Evolutionary conservation across 306 rosid species (phyloP), one percentile per base, ranked within the genome.

Genomic region (Boehmeria nivea): DNA sequence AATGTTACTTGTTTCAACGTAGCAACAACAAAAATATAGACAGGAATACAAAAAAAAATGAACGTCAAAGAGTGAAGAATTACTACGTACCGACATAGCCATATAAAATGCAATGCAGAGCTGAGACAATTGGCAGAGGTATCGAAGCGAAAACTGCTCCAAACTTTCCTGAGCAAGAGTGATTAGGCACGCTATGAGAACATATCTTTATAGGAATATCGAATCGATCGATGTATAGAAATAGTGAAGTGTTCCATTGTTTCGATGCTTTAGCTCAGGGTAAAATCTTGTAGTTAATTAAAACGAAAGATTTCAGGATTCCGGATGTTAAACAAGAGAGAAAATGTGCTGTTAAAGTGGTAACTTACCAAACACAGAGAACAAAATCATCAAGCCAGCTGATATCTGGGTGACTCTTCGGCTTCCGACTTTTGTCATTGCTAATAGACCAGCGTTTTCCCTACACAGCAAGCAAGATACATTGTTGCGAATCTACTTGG

Each of bases 351-450:
- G n/a, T n/a, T n/a, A n/a, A n/a, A n/a, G n/a, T n/a, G n/a, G n/a
- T 33, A 34, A 54, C 62, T 27, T 81, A 87, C 98, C 94, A 52
- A 84, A 78, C 43, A 90, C 16, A 21, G 95, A 82, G 82, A 90
- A 90, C 65, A 84, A 80, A 59, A 90, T 78, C 98, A 84, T 90
- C 56, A 87, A 82, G 44, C 85, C 86, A 42, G 95, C 81, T 70
- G 91, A 82, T 54, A 87, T 80, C 65, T 87, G 95, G 72, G 78
- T 80, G 22, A 90, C 91, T 82, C 94, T 82, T 78, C 95, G 74
- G 75, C 91, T 87, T 68, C 95, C 94, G 24, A 73, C 94, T 64
- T 77, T 82, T 37, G 94, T 87, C 76, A 80, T 63, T 59, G 95
- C 98, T 53, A 90, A 61, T 57, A 84, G 76, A 64, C 95, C 94